These are phyloP conservation scores for Plasmodium falciparum DNA, from an alignment of 169 alveolate genomes.

Conservation along the genomic window DNA sequence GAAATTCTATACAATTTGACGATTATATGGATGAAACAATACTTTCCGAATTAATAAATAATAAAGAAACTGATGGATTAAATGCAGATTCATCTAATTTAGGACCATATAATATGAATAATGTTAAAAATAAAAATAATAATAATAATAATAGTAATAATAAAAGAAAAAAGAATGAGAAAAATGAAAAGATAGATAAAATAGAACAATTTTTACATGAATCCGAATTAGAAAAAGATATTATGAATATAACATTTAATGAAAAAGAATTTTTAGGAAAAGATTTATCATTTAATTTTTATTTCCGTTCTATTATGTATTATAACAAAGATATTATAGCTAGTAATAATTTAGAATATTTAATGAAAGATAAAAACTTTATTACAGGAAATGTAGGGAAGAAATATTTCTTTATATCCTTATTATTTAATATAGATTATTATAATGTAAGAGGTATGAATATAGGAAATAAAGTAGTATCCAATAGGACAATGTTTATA, in stretches of 20 bases:
- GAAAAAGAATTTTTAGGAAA: slow-evolving; percentile 29
- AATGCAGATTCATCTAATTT: not conserved
- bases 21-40: not conserved
- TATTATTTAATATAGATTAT: slow-evolving; percentile 49
- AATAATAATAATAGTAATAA: slow-evolving; percentile 7
- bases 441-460: slow-evolving; percentile 61
- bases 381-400: slow-evolving; percentile 1
- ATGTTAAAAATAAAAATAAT: slow-evolving; percentile 34
- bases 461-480: slow-evolving; percentile 59
- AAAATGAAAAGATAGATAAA: slow-evolving; percentile 67
- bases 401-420: slow-evolving; percentile 39
- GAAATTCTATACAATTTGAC: not conserved
- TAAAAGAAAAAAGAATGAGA: slow-evolving; percentile 14
- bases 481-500: slow-evolving; percentile 30
- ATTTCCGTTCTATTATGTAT: slow-evolving; percentile 23
- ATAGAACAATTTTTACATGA: slow-evolving; percentile 43
- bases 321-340: not conserved
- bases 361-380: slow-evolving; percentile 8
- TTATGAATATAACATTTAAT: slow-evolving; percentile 53
- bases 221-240: slow-evolving; percentile 70
- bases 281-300: slow-evolving; percentile 34
- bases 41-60: not conserved
- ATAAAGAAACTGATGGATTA: not conserved
- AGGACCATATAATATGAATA: slow-evolving; percentile 9
- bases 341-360: not conserved